Percentiles rank a stretch among this genome's conserved stretches.
phyloP scores from a whole-genome alignment of 176 grass and related monocot genomes.

The Cenchrus fungigraminus region DNA sequence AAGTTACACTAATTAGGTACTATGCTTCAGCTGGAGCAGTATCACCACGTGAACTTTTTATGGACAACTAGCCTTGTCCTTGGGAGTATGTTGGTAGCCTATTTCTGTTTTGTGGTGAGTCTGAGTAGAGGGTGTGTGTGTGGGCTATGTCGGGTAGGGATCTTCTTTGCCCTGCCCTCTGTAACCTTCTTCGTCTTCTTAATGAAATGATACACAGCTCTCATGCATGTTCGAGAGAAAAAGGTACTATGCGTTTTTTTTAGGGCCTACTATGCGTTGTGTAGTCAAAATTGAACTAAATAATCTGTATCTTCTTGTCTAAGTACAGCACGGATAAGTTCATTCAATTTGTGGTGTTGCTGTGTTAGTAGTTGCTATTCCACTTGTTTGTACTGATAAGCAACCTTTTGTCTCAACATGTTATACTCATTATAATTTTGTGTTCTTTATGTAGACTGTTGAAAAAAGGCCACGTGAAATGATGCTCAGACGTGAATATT shows the following conservation, averaged over 20 bases:
- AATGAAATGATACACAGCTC: too few relatives aligned
- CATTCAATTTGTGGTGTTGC: neutral
- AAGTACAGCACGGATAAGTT: constrained; percentile 4
- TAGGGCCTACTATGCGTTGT: neutral
- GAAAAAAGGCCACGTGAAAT: constrained; percentile 99
- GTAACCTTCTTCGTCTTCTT: too few relatives aligned
- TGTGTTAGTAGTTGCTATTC: constrained; percentile 1
- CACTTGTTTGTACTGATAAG: constrained; percentile 30
- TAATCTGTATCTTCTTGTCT: constrained; percentile 16
- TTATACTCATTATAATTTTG: constrained; percentile 21
- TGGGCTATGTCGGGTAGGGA: too few relatives aligned
- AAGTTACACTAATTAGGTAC: neutral
- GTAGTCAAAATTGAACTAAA: constrained; percentile 10
- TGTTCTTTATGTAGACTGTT: constrained; percentile 68
- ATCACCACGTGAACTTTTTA: too few relatives aligned
- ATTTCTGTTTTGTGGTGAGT: too few relatives aligned
- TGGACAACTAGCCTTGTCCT: too few relatives aligned
- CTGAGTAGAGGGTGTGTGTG: too few relatives aligned
- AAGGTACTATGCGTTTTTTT: neutral
- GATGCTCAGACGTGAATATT: constrained; percentile 98
- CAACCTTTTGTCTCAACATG: neutral
- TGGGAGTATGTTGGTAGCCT: too few relatives aligned
- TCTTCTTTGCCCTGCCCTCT: too few relatives aligned
- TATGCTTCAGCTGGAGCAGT: neutral
- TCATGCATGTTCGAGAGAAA: too few relatives aligned